phyloP scores from a whole-genome alignment of 73 alveolate species.

The Breviolum minutum region DNA sequence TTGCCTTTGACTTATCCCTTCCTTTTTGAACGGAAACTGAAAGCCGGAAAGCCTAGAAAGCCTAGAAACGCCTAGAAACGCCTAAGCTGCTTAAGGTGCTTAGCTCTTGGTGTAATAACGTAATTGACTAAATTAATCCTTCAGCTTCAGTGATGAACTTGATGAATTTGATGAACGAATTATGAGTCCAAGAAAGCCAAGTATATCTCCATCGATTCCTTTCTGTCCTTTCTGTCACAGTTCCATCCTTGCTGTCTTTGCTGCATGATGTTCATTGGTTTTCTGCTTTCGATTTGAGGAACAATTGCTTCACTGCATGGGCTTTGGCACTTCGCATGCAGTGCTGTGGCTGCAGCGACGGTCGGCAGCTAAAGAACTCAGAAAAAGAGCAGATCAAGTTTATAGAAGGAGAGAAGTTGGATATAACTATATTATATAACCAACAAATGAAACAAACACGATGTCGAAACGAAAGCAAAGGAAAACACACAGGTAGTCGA shows the following conservation, averaged over 20 bases:
- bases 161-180: background rate
- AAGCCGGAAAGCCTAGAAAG: background rate
- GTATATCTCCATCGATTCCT: background rate
- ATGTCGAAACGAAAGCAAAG: no score
- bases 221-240: background rate
- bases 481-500: no score
- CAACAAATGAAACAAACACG: no score
- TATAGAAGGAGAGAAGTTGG: no score
- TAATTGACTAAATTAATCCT: no score
- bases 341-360: slow-evolving; percentile 83
- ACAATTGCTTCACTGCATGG: slow-evolving; percentile 80
- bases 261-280: background rate
- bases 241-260: background rate
- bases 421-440: no score
- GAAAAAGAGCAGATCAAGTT: background rate
- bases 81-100: no score
- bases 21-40: slow-evolving; percentile 76
- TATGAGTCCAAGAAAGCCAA: background rate
- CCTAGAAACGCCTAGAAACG: background rate
- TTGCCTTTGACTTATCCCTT: slow-evolving; percentile 86
- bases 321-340: slow-evolving; percentile 81
- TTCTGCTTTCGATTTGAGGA: background rate
- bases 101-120: background rate
- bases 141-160: background rate
- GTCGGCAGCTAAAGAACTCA: background rate